Conservation (phyloP, 2,329 filamentous ascomycete genomes). For the Thielaviopsis euricoi region DNA sequence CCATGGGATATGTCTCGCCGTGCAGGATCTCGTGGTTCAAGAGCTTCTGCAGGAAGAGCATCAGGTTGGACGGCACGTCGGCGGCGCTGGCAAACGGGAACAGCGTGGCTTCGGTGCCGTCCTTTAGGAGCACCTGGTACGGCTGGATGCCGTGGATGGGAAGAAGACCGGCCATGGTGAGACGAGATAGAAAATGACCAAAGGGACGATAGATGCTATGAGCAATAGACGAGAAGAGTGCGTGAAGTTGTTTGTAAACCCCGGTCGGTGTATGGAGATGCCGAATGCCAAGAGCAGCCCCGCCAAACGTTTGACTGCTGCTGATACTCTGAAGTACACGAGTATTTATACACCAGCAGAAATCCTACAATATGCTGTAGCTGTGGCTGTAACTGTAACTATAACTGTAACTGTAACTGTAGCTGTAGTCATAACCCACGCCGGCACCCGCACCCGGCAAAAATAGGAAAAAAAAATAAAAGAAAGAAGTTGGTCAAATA, state of each 20-base stretch:
- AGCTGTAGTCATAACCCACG: too few relatives aligned
- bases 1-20: slow-evolving; percentile 84
- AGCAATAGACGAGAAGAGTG: too few relatives aligned
- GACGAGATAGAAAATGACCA: neutral
- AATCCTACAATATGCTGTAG: neutral
- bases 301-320: too few relatives aligned
- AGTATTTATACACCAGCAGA: neutral
- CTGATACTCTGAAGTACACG: neutral
- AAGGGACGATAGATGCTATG: too few relatives aligned
- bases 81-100: slow-evolving; percentile 65
- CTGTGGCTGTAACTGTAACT: too few relatives aligned
- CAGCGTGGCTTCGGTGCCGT: slow-evolving; percentile 65
- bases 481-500: too few relatives aligned
- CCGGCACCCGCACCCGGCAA: too few relatives aligned
- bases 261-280: neutral
- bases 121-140: slow-evolving; percentile 57
- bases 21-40: slow-evolving; percentile 83
- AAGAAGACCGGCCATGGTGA: slow-evolving; percentile 38
- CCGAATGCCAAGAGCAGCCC: neutral
- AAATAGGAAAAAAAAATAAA: too few relatives aligned
- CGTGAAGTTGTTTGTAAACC: too few relatives aligned
- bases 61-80: slow-evolving; percentile 58
- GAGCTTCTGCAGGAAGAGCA: slow-evolving; percentile 66
- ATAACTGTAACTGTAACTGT: too few relatives aligned
- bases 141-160: slow-evolving; percentile 46